phyloP scores from a whole-genome alignment of 768 basidiomycete genomes.

The Suillus lakei region DNA sequence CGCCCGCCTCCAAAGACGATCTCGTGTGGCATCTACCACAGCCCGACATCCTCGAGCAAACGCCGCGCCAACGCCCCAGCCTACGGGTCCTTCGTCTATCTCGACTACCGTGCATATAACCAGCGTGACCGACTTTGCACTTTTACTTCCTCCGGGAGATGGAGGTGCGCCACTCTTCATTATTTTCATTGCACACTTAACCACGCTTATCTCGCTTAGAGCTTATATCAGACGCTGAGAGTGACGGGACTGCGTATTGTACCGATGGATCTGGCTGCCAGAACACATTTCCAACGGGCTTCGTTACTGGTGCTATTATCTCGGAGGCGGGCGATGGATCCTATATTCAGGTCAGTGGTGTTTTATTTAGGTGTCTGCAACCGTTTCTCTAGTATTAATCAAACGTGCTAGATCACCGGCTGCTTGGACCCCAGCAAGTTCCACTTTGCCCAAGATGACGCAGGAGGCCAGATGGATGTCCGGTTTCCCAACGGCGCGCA shows the following conservation, averaged over 20 bases:
- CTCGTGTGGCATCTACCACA: not conserved
- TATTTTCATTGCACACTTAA: slow-evolving; percentile 4
- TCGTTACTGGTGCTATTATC: slow-evolving; percentile 43
- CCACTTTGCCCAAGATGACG: slow-evolving; percentile 40
- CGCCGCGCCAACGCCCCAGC: slow-evolving; percentile 42
- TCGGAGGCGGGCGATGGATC: slow-evolving; percentile 39
- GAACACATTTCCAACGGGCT: slow-evolving; percentile 36
- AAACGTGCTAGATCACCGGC: slow-evolving; percentile 41
- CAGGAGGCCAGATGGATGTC: slow-evolving; percentile 55
- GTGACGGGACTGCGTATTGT: slow-evolving; percentile 43
- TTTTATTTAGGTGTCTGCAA: not conserved
- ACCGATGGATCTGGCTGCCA: slow-evolving; percentile 34
- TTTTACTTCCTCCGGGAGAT: slow-evolving; percentile 36
- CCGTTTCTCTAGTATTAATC: not conserved
- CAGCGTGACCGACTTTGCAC: slow-evolving; percentile 34
- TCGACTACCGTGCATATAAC: slow-evolving; percentile 43
- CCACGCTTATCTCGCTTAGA: slow-evolving; percentile 25
- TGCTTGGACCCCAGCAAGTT: slow-evolving; percentile 37
- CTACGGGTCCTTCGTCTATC: slow-evolving; percentile 38
- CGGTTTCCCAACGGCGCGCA: slow-evolving; percentile 59
- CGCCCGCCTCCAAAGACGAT: not conserved
- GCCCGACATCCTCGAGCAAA: slow-evolving; percentile 14
- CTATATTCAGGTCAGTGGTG: slow-evolving; percentile 42
- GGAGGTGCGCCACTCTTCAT: slow-evolving; percentile 33
- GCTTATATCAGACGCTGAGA: slow-evolving; percentile 44